Percentiles rank a stretch among this genome's conserved stretches.
Evolutionary conservation across 2,329 filamentous ascomycete species (phyloP).

Genomic region (Aureobasidium uvarum): DNA sequence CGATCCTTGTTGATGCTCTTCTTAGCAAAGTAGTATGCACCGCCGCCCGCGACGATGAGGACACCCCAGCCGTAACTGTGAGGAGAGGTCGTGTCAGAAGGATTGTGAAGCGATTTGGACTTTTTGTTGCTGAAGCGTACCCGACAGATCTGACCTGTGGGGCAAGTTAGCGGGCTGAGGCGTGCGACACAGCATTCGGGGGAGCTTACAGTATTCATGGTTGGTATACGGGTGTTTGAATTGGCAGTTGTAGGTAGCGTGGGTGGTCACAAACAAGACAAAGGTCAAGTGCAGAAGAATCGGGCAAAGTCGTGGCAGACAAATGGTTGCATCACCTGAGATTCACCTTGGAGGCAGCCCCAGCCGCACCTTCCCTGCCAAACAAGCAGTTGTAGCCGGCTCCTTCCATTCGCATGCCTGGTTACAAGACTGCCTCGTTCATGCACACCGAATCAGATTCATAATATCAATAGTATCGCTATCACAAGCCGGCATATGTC

Average conservation of each 20-base stretch:
- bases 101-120: not conserved
- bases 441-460: not conserved
- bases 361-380: constrained; percentile 6
- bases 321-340: constrained; percentile 23
- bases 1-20: constrained; percentile 90
- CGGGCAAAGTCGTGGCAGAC: constrained; percentile 21
- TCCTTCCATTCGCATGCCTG: not conserved
- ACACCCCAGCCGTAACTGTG: constrained; percentile 86
- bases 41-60: constrained; percentile 81
- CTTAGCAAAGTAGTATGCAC: constrained; percentile 96
- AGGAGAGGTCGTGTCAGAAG: not conserved
- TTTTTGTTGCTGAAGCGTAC: constrained; percentile 18
- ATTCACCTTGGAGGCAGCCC: constrained; percentile 3
- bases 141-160: constrained; percentile 29
- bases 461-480: not conserved
- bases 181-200: not conserved
- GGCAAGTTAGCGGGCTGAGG: not conserved
- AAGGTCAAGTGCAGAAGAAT: not conserved
- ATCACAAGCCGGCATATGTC: not conserved
- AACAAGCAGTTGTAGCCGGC: constrained; percentile 15
- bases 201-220: constrained; percentile 34
- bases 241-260: not conserved
- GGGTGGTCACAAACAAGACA: not conserved
- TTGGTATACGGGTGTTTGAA: not conserved
- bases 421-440: not conserved